These are phyloP conservation scores for Cyberlindnera mycetangii DNA, from an alignment of 805 yeast species.

Conservation along the genomic window DNA sequence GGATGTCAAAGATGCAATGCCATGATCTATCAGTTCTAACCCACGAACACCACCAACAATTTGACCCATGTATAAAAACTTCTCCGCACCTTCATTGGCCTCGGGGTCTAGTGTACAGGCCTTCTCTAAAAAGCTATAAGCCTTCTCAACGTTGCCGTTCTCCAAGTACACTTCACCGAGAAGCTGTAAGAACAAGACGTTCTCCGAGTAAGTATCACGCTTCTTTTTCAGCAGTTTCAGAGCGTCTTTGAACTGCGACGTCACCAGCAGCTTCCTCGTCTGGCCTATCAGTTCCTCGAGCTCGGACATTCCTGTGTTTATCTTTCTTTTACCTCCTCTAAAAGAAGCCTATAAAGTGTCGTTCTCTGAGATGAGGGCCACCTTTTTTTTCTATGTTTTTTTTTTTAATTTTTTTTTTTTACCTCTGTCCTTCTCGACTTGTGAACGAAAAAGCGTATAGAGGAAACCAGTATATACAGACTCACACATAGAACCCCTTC, in stretches of 20 bases:
- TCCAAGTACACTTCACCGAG: conserved; percentile 82
- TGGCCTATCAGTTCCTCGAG: conserved; percentile 7
- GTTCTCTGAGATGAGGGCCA: neutral
- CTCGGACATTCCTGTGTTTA: neutral
- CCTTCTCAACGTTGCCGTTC: conserved; percentile 72
- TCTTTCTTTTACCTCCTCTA: neutral
- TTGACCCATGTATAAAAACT: conserved; percentile 89
- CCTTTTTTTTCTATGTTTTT: neutral
- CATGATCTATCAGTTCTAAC: conserved; percentile 55
- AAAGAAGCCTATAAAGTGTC: no score
- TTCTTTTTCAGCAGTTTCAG: conserved; percentile 33
- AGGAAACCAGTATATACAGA: neutral
- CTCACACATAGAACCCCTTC: neutral
- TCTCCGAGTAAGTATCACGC: conserved; percentile 33
- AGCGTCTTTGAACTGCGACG: conserved; percentile 30
- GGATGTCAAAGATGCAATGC: conserved; percentile 50
- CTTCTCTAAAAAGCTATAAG: conserved; percentile 56
- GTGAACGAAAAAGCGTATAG: no score
- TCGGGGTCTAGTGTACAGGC: conserved; percentile 69
- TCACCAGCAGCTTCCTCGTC: conserved; percentile 14
- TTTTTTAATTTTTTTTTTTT: conserved; percentile 3
- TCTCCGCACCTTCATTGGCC: conserved; percentile 69
- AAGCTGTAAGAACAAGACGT: conserved; percentile 47
- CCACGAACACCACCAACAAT: conserved; percentile 83
- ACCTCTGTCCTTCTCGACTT: no score